phyloP scores from a whole-genome alignment of 805 yeast species.

The Saccharomyces jurei region DNA sequence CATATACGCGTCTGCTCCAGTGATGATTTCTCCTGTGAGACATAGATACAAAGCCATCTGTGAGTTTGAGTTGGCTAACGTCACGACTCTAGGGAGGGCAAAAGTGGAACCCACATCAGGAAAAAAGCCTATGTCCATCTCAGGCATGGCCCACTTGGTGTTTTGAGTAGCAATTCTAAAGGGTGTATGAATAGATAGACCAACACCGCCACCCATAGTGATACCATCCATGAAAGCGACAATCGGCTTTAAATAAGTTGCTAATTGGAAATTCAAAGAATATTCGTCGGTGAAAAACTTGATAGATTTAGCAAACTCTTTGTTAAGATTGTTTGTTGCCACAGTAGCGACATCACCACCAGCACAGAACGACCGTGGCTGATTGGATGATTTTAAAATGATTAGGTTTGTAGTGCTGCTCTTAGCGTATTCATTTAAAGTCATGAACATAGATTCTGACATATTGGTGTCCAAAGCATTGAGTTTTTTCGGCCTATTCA shows the following conservation, averaged over 20 bases:
- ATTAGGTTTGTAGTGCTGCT: slow-evolving; percentile 56
- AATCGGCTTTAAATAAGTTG: slow-evolving; percentile 80
- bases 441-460: slow-evolving; percentile 63
- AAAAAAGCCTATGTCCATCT: slow-evolving; percentile 90
- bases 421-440: slow-evolving; percentile 69
- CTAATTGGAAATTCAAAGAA: slow-evolving; percentile 65
- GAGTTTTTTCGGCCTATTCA: slow-evolving; percentile 75
- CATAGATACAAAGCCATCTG: slow-evolving; percentile 81
- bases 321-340: slow-evolving; percentile 49
- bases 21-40: slow-evolving; percentile 71
- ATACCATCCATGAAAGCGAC: slow-evolving; percentile 86
- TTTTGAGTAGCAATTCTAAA: slow-evolving; percentile 89
- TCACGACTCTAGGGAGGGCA: slow-evolving; percentile 63
- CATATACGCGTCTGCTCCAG: slow-evolving; percentile 73
- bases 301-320: slow-evolving; percentile 41
- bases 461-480: slow-evolving; percentile 76
- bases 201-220: slow-evolving; percentile 98
- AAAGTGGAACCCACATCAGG: slow-evolving; percentile 95
- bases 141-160: slow-evolving; percentile 95
- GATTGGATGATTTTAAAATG: slow-evolving; percentile 44
- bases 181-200: slow-evolving; percentile 81
- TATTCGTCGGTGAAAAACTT: slow-evolving; percentile 76
- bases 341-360: slow-evolving; percentile 92
- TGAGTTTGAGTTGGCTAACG: slow-evolving; percentile 42
- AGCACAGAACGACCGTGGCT: slow-evolving; percentile 78